Base-by-base conservation (phyloP, 139 green algal species). In the Parachlorella kessleri region DNA sequence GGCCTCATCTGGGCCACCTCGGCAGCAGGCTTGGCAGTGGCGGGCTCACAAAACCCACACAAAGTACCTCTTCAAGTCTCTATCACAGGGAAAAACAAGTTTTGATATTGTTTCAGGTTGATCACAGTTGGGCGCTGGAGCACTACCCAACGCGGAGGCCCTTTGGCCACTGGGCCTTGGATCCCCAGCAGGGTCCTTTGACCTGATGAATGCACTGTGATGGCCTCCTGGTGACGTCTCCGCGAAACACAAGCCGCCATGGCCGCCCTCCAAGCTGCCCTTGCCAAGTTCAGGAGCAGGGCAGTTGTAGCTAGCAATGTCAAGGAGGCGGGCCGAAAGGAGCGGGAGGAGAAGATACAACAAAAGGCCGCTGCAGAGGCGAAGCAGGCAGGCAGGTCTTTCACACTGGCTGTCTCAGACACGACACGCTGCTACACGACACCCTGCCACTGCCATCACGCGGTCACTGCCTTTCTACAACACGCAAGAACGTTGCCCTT, bases 211-310 rank as follows among this genome's bases (percentile, higher is more conserved):
- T n/a, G n/a, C n/a, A n/a, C 30, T 69, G 2, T 21, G 26, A 72
- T 18, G 53, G 36, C 21, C 36, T 32, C 14, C 2, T 37, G 6
- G 39, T 10, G 3, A 63, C 26, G 30, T 3, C 14, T 1, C 1
- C 9, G 70, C 35, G n/a, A n/a, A n/a, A n/a, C n/a, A n/a, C n/a
- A n/a, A 32, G 26, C 74, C 30, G 63, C 1, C 6, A 80, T 73
- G 64, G 63, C 65, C 8, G 4, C 30, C 1, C n/a, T 80, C 30
- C 5, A 67, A 14, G 41, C 36, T 42, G 40, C 80, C 35, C 65
- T 87, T 7, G 77, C 66, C 4, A 73, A 81, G 38, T 87, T 87
- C 64, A 74, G 81, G 54, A 75, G 69, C 8, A 33, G 77, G 24
- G 41, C 72, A 26, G 35, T 66, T 18, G 66, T 76, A 39, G 72